A percentile compares a stretch with the other conserved stretches of the same genome.
phyloP scores from a whole-genome alignment of 495 filamentous ascomycete genomes.

The Aspergillus campestris region DNA sequence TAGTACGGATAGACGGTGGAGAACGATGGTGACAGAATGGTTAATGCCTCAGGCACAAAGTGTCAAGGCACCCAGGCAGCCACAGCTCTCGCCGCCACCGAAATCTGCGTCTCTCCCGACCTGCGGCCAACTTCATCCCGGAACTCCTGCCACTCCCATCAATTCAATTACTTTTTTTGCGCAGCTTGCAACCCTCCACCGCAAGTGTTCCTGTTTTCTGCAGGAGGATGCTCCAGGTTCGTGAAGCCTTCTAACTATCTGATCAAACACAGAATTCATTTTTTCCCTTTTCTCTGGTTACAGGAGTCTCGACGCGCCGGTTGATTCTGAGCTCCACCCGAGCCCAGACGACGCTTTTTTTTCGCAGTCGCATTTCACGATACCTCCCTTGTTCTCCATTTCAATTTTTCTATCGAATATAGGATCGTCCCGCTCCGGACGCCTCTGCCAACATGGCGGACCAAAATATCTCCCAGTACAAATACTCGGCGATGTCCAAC shows the following conservation, averaged over 20 bases:
- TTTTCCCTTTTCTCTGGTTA: slow-evolving; percentile 1
- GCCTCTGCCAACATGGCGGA: slow-evolving; percentile 62
- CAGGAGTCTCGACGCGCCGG: slow-evolving; percentile 25
- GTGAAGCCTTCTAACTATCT: slow-evolving; percentile 23
- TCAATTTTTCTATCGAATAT: slow-evolving; percentile 8
- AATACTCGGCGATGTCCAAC: slow-evolving; percentile 99
- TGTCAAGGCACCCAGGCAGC: slow-evolving; percentile 21
- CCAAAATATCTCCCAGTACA: slow-evolving; percentile 95
- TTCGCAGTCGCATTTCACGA: slow-evolving; percentile 18
- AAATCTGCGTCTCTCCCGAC: slow-evolving; percentile 31
- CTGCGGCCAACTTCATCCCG: slow-evolving; percentile 10
- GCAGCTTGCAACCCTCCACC: slow-evolving; percentile 23
- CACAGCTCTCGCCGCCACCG: slow-evolving; percentile 36
- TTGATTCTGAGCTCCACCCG: slow-evolving; percentile 27
- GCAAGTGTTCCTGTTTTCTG: slow-evolving; percentile 23
- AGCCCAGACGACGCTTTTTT: slow-evolving; percentile 19
- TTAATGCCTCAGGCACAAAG: slow-evolving; percentile 11
- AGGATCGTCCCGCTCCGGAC: slow-evolving; percentile 2
- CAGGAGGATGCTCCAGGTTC: slow-evolving; percentile 37
- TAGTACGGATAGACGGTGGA: no score
- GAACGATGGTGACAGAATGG: no score
- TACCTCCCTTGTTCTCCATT: slow-evolving; percentile 13
- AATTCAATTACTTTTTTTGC: slow-evolving; percentile 9
- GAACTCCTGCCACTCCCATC: slow-evolving; percentile 13
- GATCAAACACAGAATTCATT: slow-evolving; percentile 19